Evolutionary conservation across 1,284 basidiomycete species (phyloP), one percentile per base, ranked within the genome.

Genomic region (Fomitopsis palustris): DNA sequence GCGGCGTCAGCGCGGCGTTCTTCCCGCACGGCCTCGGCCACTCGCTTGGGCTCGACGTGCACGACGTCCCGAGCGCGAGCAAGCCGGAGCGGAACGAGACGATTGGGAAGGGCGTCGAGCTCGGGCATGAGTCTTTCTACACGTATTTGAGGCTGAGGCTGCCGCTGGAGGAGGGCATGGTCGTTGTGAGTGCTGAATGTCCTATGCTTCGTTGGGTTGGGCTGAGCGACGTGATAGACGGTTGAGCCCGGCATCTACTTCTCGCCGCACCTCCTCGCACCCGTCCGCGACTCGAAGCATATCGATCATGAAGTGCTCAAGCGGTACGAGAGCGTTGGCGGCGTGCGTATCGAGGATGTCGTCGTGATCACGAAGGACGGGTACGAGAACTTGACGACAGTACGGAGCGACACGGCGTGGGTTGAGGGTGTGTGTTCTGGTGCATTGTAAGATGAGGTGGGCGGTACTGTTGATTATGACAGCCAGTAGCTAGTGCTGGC

Each of bases 11-110:
- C 60, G 78, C 86, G 1, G 90, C 92, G 0, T 96, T 96, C 80
- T 96, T 92, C 81, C 94, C 94, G 10, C 95, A 96, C 69, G 95
- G 94, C 7, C 78, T 96, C 43, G 92, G 94, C 1, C 95, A 96
- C 71, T 90, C 90, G 21, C 78, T 96, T 41, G 94, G 94, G 6
- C 78, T 96, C 70, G 94, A 96, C 72, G 93, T 95, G 4, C 93
- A 95, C 68, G 95, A 93, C 67, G 89, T 89, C 1, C 89, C 91
- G 0, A 84, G 80, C 49, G 87, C 87, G 21, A 88, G 86, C 65
- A 88, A 86, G 66, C 90, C 90, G 1, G 67, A 62, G 16, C 71
- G 75, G 5, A 88, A 87, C 60, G 66, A 74, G 1, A 82, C 81
- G 6, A 79, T 85, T 56, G 72, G 69, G 54, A 69, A 77, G 70